Base-by-base conservation (phyloP, 129 eudicot genomes). In the Flaveria ramosissima region DNA sequence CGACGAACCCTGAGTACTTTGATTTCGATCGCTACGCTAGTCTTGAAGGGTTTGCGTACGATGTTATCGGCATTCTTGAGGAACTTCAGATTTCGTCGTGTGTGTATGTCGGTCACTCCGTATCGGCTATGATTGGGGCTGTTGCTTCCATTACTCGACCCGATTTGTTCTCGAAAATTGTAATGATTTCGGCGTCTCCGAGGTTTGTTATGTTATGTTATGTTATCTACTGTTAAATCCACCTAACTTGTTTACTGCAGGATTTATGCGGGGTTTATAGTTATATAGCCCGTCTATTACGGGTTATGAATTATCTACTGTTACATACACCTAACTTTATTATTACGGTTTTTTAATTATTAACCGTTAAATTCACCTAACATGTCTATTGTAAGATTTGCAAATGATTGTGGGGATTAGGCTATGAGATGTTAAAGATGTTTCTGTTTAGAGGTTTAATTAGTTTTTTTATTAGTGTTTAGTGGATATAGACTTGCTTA, bases 1-100 rank as follows among this genome's bases (percentile, higher is more conserved):
- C 98, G 0, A 94, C 97, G 3, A 91, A 94, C 45, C 97, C 98
- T 0, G 97, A 91, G 1, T 94, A 94, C 87, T 91, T 94, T 43
- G 96, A 94, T 73, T 94, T 94, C 23, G 96, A 87, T 0, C 79
- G 96, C 7, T 94, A 94, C 20, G 78, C 97, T 13, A 72, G 81
- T 7, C 81, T 91, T 0, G 96, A 94, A 55, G 99, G 99, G 0
- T 94, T 77, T 42, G 92, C 97, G 13, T 85, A 72, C 27, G 99
- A 94, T 69, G 87, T 94, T 1, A 86, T 91, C 52, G 94, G 93
- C 57, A 87, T 94, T 24, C 50, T 94, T 23, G 96, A 88, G 53
- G 99, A 94, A 60, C 88, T 91, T 48, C 74, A 51, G 68, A 72
- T 91, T 1, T 45, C 80, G 13, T 84, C 92, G 1, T 91, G 97